Base-by-base conservation (phyloP, 2,329 filamentous ascomycete species). In the Aureobasidium sp. region DNA sequence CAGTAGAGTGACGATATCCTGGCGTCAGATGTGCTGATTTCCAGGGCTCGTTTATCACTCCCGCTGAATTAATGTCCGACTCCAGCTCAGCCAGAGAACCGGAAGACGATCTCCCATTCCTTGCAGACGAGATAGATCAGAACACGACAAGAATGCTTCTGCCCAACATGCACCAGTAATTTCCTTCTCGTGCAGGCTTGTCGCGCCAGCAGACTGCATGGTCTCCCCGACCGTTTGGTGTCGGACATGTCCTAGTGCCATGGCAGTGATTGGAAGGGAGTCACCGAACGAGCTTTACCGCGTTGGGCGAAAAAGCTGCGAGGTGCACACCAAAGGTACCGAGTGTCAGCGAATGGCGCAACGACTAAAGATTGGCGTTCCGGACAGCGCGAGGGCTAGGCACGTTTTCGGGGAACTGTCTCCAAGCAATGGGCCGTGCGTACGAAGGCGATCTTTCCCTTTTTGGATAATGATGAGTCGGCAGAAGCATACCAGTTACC, bases 191-290 rank as follows among this genome's bases (percentile, higher is more conserved):
- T 42, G 44, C 57, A 41, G n/a, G 41, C 44, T 59, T 59, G 44
- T 47, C 42, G 54, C 54, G 54, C 44, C 54, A 44, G 54, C 54
- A 59, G 34, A 29, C 32, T 45, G 41, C 42, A 29, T 41, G 57
- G 45, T 50, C 45, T 41, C 57, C 57, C 57, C 57, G 57, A 49
- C 57, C 57, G 57, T 59, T 59, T 39, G 45, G 34, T 58, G 57
- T 50, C 57, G 57, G 57, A 39, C n/a, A 59, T 49, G 44, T 59
- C 57, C 57, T 59, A 59, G 57, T 59, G 57, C 57, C 41, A 21
- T 44, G 29, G 37, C 51, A 55, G 37, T 29, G 8, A 59, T 39
- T 59, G 55, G 55, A 27, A 59, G 45, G 37, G 21, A 42, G 36
- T 50, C 34, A 42, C 57, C 57, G 57, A 59, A 25, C 14, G 36